Base-by-base conservation (phyloP, 1,284 basidiomycete genomes). In the Pyrrhoderma noxium region DNA sequence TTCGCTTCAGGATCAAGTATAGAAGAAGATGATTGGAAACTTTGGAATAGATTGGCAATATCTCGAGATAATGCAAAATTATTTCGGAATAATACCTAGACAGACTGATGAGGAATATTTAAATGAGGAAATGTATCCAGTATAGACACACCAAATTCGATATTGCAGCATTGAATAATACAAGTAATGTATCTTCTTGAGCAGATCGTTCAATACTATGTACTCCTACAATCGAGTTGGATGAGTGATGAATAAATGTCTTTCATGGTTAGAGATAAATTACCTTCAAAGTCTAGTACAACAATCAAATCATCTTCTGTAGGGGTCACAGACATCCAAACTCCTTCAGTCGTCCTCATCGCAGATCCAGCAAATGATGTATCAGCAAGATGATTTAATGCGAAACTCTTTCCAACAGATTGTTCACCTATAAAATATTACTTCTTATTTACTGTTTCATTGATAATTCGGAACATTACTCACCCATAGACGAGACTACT, bases 261-360 rank as follows among this genome's bases (percentile, higher is more conserved):
- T 31, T 31, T 11, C 11, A 31, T 31, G 27, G 27, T 31, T 5
- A 5, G 11, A 31, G 11, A 31, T 5, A 31, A 31, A 57, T 8
- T 35, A 70, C 80, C 80, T 70, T 82, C 81, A 52, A 82, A 83
- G 57, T 83, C 81, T 1, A 83, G 66, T 0, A 80, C 73, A 3
- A 83, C 79, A 8, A 82, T 67, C 19, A 83, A 61, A 0, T 64
- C 61, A 31, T 77, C 71, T 38, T 73, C 65, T 0, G 79, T 80
- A 0, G 81, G 80, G 2, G 80, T 81, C 2, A 77, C 76, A 0
- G 81, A 80, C 72, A 83, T 76, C 81, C 81, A 82, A 1, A 81
- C 77, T 0, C 80, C 80, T 65, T 83, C 81, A 13, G 75, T 82
- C 1, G 79, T 82, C 18, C 80, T 66, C 77, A 82, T 81, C 0